Conservation (phyloP, 768 basidiomycete genomes). For the Panellus pusillus region DNA sequence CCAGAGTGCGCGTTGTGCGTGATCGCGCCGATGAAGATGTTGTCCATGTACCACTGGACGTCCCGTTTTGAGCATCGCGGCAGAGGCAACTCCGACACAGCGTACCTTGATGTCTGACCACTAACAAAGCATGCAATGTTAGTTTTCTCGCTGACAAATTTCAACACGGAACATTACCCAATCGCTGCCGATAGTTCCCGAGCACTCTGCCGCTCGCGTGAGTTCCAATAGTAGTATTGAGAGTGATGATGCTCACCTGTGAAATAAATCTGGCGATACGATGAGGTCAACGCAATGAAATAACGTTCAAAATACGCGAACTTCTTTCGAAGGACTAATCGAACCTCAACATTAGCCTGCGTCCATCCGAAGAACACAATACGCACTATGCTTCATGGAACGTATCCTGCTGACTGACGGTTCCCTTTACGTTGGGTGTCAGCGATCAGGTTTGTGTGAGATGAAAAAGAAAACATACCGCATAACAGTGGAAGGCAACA, state of each 20-base stretch:
- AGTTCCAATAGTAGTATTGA: not conserved
- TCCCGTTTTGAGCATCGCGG: no score
- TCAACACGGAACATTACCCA: slow-evolving; percentile 39
- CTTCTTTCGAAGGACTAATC: slow-evolving; percentile 14
- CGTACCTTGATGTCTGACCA: slow-evolving; percentile 83
- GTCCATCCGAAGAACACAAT: slow-evolving; percentile 5
- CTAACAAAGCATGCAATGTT: not conserved
- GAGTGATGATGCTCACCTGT: slow-evolving; percentile 32
- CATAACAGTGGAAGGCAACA: slow-evolving; percentile 74
- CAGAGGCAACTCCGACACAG: no score
- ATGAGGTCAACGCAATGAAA: not conserved
- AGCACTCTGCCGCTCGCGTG: slow-evolving; percentile 49
- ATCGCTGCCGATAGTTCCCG: slow-evolving; percentile 63
- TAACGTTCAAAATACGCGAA: not conserved
- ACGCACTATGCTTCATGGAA: slow-evolving; percentile 50
- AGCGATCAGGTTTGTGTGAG: not conserved
- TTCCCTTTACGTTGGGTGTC: slow-evolving; percentile 32
- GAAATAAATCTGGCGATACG: slow-evolving; percentile 37
- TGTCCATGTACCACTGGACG: slow-evolving; percentile 77
- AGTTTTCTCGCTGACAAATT: slow-evolving; percentile 1
- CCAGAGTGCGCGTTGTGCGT: slow-evolving; percentile 44
- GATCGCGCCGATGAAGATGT: slow-evolving; percentile 45
- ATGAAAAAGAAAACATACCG: slow-evolving; percentile 22
- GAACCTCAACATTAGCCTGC: not conserved
- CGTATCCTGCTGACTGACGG: slow-evolving; percentile 48